A percentile compares a stretch with the other conserved stretches of the same genome.
Evolutionary conservation across 306 rosid species (phyloP).

Genomic region (Datisca glomerata): DNA sequence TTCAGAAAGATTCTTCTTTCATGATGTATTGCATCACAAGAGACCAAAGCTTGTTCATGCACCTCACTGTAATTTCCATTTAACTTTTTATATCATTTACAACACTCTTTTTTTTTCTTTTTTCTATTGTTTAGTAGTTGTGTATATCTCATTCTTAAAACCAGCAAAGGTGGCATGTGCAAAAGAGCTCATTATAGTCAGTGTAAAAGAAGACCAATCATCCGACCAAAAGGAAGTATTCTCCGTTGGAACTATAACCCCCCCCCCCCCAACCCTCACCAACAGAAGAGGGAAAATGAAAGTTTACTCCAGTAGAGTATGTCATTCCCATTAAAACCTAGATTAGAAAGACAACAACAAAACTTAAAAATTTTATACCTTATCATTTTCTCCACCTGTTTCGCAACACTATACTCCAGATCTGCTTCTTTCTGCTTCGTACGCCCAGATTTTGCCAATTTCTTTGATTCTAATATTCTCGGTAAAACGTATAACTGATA

Average conservation of each 20-base stretch:
- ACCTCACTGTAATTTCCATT: conserved; percentile 64
- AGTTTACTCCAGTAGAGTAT: too few relatives aligned
- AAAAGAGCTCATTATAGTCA: too few relatives aligned
- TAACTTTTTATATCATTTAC: conserved; percentile 14
- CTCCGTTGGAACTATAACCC: too few relatives aligned
- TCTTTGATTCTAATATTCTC: conserved; percentile 89
- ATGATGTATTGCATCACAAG: conserved; percentile 80
- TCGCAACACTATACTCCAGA: conserved; percentile 93
- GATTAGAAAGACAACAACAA: conserved; percentile 6
- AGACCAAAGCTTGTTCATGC: conserved; percentile 78
- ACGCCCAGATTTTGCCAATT: conserved; percentile 98
- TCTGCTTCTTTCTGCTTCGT: conserved; percentile 95
- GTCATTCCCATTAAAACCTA: neutral
- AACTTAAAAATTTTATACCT: conserved; percentile 36
- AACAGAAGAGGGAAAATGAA: too few relatives aligned
- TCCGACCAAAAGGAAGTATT: too few relatives aligned
- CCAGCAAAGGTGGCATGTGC: too few relatives aligned
- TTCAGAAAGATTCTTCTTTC: conserved; percentile 92
- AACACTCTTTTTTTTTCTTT: conserved; percentile 14
- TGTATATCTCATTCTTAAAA: too few relatives aligned
- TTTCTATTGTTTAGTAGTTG: too few relatives aligned
- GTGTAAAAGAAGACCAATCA: too few relatives aligned
- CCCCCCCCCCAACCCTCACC: too few relatives aligned
- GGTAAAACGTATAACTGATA: conserved; percentile 87
- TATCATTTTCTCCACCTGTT: conserved; percentile 99